Evolutionary conservation across 176 grass and related monocot genomes (phyloP), one percentile per base, ranked within the genome.

Genomic region (Triticum dicoccoides): DNA sequence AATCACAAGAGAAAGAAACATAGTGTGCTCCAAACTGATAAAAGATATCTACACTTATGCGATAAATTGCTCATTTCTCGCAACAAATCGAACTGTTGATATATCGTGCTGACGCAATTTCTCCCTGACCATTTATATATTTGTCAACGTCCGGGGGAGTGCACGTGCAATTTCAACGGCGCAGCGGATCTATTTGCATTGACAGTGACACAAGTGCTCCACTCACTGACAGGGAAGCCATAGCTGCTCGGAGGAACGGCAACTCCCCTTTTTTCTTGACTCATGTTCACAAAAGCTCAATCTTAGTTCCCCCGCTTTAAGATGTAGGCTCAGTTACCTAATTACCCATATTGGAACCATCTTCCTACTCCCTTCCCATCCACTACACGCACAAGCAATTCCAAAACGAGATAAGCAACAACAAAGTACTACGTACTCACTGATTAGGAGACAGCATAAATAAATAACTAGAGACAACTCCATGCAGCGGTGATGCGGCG

Each of bases 351-450:
- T 56, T 39, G 27, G 15, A 49, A 13, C 21, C 61, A 45, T 3
- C 4, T 65, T 21, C 44, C 45, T 77, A 39, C 61, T 13, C 62
- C 14, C 13, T 47, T 23, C 11, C 58, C 59, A 51, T 20, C 71
- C 30, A 49, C 64, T 21, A 72, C 41, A 73, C 39, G 68, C 65
- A 78, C 75, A 41, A 41, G 38, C 35, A 70, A 63, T 87, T 24
- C 81, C 76, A 47, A 34, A 52, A 84, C 65, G 45, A 83, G 67
- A 69, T 68, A 84, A 83, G 76, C 68, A 84, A 61, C 61, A 65
- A 84, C 54, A 29, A 2, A 80, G 4, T 74, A 56, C 25, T 65
- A 56, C 4, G 29, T 29, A 29, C 29, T 29, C 18, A 80, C 61
- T 67, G 17, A n/a, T 8, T 6, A 27, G 58, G 67, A 75, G 35